Evolutionary conservation across 192 early-diverging fungal species (phyloP), one percentile per base, ranked within the genome.

Genomic region (Mortierella antarctica): DNA sequence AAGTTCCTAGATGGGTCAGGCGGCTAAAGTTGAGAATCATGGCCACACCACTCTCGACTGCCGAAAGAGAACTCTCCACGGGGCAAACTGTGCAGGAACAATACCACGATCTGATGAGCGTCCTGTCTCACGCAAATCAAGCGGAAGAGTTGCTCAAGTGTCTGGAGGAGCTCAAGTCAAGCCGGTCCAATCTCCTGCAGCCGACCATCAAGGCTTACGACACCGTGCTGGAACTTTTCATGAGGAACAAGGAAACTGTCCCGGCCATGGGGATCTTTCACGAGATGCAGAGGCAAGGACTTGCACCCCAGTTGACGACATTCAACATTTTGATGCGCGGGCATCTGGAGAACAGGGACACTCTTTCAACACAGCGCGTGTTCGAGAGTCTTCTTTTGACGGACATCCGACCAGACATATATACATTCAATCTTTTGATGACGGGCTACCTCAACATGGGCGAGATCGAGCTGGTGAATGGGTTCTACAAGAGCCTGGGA

Each of bases 391-490:
- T 80, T 0, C 40, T 80, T 17, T 46, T 80, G 11, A 67, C 70
- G 42, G 77, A 80, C 39, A 61, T 71, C 13, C 57, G 65, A n/a
- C 77, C 77, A 11, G 55, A 80, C 48, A 80, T 80, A 39, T 71
- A 72, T 14, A 80, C 77, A 4, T 80, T 80, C 65, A 80, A 80
- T 60, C 14, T 72, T 18, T 47, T 80, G 17, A 80, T 80, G 77
- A 50, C 69, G 5, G 77, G 77, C n/a, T 80, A 80, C 44, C 70
- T 80, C n/a, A 66, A 68, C 12, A 62, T 80, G 77, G 70, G 70
- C 40, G 70, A 80, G 15, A 57, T 68, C 17, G 77, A 80, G 15
- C 45, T 68, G 14, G 77, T 80, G 45, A 72, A 67, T 50, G 77
- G 77, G 45, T 80, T 72, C 31, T 80, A 72, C 60, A 80, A 80